Percentiles rank a stretch among this genome's conserved stretches.
phyloP scores from a whole-genome alignment of 768 basidiomycete genomes.

The Lactarius hengduanensis region DNA sequence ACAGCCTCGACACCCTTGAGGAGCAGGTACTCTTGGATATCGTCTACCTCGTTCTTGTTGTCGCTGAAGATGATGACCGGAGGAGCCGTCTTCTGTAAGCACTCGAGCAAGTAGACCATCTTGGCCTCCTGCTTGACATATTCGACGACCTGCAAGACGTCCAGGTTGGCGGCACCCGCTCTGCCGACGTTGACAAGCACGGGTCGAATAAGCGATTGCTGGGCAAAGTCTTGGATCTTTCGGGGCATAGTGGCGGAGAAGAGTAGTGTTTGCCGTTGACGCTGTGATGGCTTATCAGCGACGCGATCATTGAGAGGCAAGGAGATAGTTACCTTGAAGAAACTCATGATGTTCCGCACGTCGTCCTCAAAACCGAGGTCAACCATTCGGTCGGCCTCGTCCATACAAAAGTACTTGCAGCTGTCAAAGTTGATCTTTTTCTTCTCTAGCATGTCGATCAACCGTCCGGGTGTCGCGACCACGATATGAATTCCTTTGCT shows the following conservation, averaged over 20 bases:
- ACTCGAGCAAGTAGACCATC: slow-evolving; percentile 98
- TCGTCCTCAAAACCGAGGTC: slow-evolving; percentile 99
- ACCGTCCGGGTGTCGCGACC: slow-evolving; percentile 92
- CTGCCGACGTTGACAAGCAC: slow-evolving; percentile 96
- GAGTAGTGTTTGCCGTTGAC: slow-evolving; percentile 93
- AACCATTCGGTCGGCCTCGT: slow-evolving; percentile 99
- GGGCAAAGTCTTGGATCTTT: slow-evolving; percentile 98
- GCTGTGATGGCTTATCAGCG: slow-evolving; percentile 42
- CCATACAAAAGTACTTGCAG: slow-evolving; percentile 97
- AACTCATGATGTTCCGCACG: slow-evolving; percentile 98
- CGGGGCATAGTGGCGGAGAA: slow-evolving; percentile 99
- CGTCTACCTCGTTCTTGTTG: slow-evolving; percentile 99
- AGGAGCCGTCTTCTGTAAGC: slow-evolving; percentile 96
- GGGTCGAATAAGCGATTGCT: slow-evolving; percentile 92
- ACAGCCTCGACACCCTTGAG: slow-evolving; percentile 98
- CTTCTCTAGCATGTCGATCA: slow-evolving; percentile 99
- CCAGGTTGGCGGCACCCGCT: slow-evolving; percentile 95
- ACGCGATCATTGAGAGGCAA: neutral
- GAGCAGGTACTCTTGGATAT: slow-evolving; percentile 96
- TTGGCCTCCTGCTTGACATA: slow-evolving; percentile 99
- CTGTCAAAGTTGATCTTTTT: slow-evolving; percentile 87
- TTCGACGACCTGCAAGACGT: slow-evolving; percentile 95
- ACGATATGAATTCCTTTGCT: slow-evolving; percentile 93
- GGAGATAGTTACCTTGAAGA: slow-evolving; percentile 71
- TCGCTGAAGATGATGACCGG: slow-evolving; percentile 98